phyloP scores from a whole-genome alignment of 2,329 filamentous ascomycete species.

The Diaporthe velutina region DNA sequence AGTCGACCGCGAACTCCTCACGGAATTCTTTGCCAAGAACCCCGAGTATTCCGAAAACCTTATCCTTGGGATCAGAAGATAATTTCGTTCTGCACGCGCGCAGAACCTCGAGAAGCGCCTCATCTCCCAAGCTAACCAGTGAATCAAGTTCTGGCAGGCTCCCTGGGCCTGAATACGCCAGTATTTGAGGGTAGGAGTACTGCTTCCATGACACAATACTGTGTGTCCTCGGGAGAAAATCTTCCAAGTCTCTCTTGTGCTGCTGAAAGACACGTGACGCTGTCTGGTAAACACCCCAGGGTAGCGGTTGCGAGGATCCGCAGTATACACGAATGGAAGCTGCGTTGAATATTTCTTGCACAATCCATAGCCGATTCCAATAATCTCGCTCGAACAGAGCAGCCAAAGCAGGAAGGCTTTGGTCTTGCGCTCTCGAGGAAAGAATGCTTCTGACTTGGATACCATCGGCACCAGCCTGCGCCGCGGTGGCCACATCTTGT shows the following conservation, averaged over 20 bases:
- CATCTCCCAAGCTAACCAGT: background rate
- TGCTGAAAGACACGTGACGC: background rate
- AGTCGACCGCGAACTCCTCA: constrained; percentile 47
- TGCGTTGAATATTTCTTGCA: constrained; percentile 1
- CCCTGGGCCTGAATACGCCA: background rate
- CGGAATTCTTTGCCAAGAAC: background rate
- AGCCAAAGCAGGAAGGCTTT: background rate
- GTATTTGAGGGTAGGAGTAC: background rate
- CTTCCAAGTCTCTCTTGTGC: background rate
- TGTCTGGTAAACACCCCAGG: background rate
- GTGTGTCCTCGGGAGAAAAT: background rate
- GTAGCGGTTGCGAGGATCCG: background rate
- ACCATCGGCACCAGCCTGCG: background rate
- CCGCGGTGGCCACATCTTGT: background rate
- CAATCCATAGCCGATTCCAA: background rate
- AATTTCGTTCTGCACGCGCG: background rate
- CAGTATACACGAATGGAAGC: background rate
- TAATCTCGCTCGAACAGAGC: background rate
- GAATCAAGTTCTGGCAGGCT: background rate
- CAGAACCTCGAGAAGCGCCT: background rate
- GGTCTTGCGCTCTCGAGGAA: background rate
- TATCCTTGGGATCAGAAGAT: background rate
- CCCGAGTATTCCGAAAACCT: background rate
- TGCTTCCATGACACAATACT: background rate
- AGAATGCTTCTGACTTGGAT: background rate